Percentiles rank a stretch among this genome's conserved stretches.
phyloP scores from a whole-genome alignment of 2,329 filamentous ascomycete genomes.

The Fusarium tricinctum region DNA sequence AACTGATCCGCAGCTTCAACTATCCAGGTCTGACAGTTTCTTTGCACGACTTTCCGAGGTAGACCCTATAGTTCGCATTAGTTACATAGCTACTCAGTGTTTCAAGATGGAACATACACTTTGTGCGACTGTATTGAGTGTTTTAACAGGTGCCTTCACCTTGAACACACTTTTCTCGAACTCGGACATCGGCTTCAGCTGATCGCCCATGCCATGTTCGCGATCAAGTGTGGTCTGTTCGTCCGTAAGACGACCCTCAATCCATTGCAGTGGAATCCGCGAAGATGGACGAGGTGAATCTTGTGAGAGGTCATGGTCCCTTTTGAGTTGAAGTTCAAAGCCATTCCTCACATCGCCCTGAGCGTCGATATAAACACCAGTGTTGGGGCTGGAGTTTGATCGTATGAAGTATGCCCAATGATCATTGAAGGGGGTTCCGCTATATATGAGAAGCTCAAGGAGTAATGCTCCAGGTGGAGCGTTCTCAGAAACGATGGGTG shows the following conservation, averaged over 20 bases:
- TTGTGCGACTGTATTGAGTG: fast-evolving
- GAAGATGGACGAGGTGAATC: neutral
- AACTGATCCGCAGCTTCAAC: constrained; percentile 10
- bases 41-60: neutral
- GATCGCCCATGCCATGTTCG: fast-evolving
- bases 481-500: fast-evolving
- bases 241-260: fast-evolving
- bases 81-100: neutral
- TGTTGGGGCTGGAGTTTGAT: fast-evolving
- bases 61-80: neutral
- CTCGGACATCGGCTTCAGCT: fast-evolving
- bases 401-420: constrained; percentile 12
- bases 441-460: neutral
- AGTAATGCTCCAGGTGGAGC: fast-evolving
- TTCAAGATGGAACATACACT: neutral
- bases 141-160: neutral
- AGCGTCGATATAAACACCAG: neutral
- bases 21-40: constrained; percentile 30
- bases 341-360: neutral
- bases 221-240: neutral
- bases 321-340: constrained; percentile 2
- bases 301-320: neutral
- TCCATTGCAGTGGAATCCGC: neutral
- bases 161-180: neutral
- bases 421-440: neutral